Evolutionary conservation across 2,329 filamentous ascomycete species (phyloP).

Genomic region (Dothistroma septosporum): DNA sequence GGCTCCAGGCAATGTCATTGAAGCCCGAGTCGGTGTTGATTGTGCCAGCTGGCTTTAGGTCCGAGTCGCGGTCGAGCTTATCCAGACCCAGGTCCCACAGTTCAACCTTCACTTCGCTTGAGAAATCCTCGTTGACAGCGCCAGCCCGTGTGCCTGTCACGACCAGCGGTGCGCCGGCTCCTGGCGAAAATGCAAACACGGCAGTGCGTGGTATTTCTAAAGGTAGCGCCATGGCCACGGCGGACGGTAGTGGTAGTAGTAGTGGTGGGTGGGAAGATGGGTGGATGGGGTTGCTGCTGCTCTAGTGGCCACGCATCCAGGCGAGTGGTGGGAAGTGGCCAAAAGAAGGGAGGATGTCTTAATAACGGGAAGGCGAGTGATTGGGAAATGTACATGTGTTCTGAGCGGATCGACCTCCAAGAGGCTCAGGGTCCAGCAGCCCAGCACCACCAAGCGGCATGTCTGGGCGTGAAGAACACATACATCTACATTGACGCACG

Average conservation of each 20-base stretch:
- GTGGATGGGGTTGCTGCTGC: background rate
- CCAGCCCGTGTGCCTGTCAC: slow-evolving; percentile 93
- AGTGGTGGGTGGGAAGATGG: slow-evolving; percentile 22
- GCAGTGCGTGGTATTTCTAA: slow-evolving; percentile 95
- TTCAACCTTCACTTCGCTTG: slow-evolving; percentile 92
- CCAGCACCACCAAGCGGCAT: background rate
- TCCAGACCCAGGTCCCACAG: slow-evolving; percentile 91
- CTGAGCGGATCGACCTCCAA: background rate
- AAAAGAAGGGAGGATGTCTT: background rate
- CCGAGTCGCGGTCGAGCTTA: slow-evolving; percentile 67
- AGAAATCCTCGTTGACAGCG: slow-evolving; percentile 95
- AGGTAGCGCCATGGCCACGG: slow-evolving; percentile 75
- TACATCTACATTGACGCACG: background rate
- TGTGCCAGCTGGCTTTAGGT: slow-evolving; percentile 80
- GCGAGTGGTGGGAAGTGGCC: background rate
- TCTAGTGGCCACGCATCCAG: background rate
- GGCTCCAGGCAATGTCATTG: slow-evolving; percentile 93
- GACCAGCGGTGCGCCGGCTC: slow-evolving; percentile 70
- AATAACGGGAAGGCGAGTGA: background rate
- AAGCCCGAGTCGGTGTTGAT: slow-evolving; percentile 90
- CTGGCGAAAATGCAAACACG: slow-evolving; percentile 94
- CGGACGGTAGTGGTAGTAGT: background rate
- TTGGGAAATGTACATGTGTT: background rate
- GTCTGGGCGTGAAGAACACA: background rate
- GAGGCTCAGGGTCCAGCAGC: too few relatives aligned